Evolutionary conservation across 1,139 yeast genomes (phyloP).

Genomic region (Lodderomyces theae): DNA sequence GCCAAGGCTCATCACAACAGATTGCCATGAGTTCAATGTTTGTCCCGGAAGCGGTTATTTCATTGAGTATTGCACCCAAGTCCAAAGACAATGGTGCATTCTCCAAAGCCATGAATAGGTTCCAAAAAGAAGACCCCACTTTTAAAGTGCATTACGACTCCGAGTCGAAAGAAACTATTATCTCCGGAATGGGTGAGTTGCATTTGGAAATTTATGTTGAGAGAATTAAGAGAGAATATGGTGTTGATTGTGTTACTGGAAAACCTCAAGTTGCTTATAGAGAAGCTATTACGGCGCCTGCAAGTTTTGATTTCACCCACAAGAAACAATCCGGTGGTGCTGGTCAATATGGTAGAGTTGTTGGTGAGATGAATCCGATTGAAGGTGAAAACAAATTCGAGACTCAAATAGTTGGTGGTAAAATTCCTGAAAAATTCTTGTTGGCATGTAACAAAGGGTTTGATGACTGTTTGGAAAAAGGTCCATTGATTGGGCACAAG

Average conservation of each 20-base stretch:
- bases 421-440: conserved; percentile 91
- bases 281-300: conserved; percentile 75
- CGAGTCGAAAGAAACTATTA: conserved; percentile 93
- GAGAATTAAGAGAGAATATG: conserved; percentile 96
- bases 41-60: conserved; percentile 97
- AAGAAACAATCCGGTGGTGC: conserved; percentile 99
- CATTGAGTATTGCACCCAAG: conserved; percentile 85
- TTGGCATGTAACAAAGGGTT: conserved; percentile 95
- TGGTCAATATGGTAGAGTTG: conserved; percentile 97
- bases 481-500: conserved; percentile 93
- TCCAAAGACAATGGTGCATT: conserved; percentile 81
- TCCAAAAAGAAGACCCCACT: conserved; percentile 98
- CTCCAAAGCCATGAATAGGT: conserved; percentile 94
- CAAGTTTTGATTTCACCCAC: conserved; percentile 90
- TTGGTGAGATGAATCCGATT: conserved; percentile 73
- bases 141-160: conserved; percentile 87
- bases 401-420: conserved; percentile 93
- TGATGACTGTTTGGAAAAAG: conserved; percentile 92
- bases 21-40: conserved; percentile 96
- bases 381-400: conserved; percentile 72
- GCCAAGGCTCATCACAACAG: conserved; percentile 63
- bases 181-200: conserved; percentile 98
- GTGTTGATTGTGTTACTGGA: conserved; percentile 93
- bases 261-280: conserved; percentile 98
- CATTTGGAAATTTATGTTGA: conserved; percentile 97